These are phyloP conservation scores for Xylaria sp. DNA, from an alignment of 2,329 filamentous ascomycete genomes.

Conservation along the genomic window DNA sequence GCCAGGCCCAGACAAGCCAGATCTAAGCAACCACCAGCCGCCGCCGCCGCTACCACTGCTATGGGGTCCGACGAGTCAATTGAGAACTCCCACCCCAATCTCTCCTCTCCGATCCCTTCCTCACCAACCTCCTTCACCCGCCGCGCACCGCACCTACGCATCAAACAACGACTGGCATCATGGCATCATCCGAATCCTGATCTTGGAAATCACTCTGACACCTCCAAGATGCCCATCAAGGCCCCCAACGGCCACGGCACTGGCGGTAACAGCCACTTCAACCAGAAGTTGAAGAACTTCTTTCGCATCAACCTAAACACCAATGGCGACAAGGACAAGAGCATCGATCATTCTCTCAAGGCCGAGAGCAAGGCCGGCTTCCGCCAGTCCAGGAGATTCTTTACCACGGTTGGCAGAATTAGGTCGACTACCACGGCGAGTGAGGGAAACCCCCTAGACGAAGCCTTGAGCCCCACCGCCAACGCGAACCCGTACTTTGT, in stretches of 20 bases:
- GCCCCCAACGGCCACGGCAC: slow-evolving; percentile 51
- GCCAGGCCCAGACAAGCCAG: slow-evolving; percentile 19
- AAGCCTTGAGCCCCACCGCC: slow-evolving; percentile 86
- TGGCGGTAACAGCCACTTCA: slow-evolving; percentile 57
- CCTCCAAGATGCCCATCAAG: slow-evolving; percentile 55
- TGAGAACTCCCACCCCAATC: slow-evolving; percentile 29
- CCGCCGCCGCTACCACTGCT: slow-evolving; percentile 23
- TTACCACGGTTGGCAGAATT: slow-evolving; percentile 81
- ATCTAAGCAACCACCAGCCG: slow-evolving; percentile 18
- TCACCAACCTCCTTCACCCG: slow-evolving; percentile 29
- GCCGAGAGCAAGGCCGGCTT: slow-evolving; percentile 68
- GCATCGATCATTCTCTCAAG: slow-evolving; percentile 43
- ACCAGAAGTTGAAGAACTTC: slow-evolving; percentile 71
- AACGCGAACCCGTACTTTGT: slow-evolving; percentile 97
- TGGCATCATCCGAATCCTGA: slow-evolving; percentile 38
- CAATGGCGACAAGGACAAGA: slow-evolving; percentile 42
- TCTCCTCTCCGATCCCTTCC: slow-evolving; percentile 27
- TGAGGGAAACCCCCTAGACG: slow-evolving; percentile 88
- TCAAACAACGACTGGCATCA: slow-evolving; percentile 40
- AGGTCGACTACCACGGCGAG: slow-evolving; percentile 89
- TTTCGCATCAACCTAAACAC: slow-evolving; percentile 63
- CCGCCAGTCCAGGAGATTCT: slow-evolving; percentile 87
- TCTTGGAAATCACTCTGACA: slow-evolving; percentile 22
- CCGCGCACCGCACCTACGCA: slow-evolving; percentile 32
- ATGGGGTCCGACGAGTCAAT: slow-evolving; percentile 32